Evolutionary conservation across 441 rosid genomes (phyloP).

Genomic region (Croton setiger): DNA sequence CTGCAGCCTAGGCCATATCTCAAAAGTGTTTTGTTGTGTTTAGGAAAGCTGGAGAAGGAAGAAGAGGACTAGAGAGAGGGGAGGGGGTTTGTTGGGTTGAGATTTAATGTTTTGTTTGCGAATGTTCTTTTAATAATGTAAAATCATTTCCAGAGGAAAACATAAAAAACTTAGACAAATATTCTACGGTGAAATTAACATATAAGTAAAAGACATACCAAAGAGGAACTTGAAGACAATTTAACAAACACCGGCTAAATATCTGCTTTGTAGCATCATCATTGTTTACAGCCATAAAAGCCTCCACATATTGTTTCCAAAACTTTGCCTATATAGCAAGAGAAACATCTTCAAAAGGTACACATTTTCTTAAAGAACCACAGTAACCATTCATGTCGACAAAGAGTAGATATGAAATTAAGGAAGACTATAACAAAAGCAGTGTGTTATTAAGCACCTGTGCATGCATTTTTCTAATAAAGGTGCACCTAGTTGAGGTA

Average conservation of each 20-base stretch:
- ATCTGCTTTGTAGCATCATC: slow-evolving; percentile 89
- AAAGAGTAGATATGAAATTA: neutral
- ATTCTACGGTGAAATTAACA: neutral
- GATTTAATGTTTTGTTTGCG: neutral
- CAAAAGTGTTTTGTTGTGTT: neutral
- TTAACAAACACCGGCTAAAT: slow-evolving; percentile 89
- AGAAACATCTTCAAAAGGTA: slow-evolving; percentile 1
- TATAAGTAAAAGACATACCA: slow-evolving; percentile 47
- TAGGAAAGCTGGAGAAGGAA: neutral
- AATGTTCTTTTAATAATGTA: neutral
- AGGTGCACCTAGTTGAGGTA: no score
- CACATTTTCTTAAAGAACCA: neutral
- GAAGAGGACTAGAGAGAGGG: neutral
- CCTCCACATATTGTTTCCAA: slow-evolving; percentile 98
- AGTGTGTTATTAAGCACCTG: no score
- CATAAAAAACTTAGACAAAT: slow-evolving; percentile 2
- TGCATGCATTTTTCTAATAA: no score
- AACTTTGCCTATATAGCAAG: slow-evolving; percentile 58
- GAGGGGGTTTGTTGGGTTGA: neutral
- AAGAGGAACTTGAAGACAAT: slow-evolving; percentile 90
- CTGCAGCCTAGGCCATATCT: neutral
- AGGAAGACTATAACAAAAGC: neutral
- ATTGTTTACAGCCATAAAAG: slow-evolving; percentile 72
- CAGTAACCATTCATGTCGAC: neutral
- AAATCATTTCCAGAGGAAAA: neutral